These are phyloP conservation scores for Eucalyptus tenuipes DNA, from an alignment of 345 rosid species.

Conservation along the genomic window DNA sequence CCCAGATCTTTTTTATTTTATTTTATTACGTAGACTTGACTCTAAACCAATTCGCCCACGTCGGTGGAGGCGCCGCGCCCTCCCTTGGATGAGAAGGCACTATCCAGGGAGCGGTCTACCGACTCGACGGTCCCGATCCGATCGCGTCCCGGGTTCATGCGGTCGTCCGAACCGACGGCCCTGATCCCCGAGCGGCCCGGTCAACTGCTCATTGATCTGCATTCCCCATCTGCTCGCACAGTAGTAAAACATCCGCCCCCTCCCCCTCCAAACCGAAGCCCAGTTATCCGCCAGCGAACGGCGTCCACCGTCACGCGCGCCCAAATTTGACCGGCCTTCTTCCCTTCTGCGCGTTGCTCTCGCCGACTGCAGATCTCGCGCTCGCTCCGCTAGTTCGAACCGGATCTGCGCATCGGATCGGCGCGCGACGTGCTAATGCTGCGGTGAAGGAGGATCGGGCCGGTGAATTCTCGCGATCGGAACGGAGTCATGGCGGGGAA, in stretches of 20 bases:
- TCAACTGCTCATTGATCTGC: background rate
- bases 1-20: background rate
- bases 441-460: background rate
- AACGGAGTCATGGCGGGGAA: slow-evolving; percentile 29
- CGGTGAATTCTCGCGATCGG: background rate
- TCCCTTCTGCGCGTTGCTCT: background rate
- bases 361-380: background rate
- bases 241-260: background rate
- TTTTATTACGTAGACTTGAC: background rate
- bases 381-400: background rate
- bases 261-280: too few species aligned
- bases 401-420: background rate
- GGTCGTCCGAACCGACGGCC: background rate
- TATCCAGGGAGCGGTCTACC: background rate
- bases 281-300: background rate
- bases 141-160: background rate
- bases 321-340: background rate
- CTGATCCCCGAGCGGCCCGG: background rate
- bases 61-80: background rate
- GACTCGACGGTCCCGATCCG: background rate
- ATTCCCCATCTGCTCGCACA: background rate
- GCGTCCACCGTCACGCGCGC: background rate
- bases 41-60: background rate
- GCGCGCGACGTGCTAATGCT: background rate
- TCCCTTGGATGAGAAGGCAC: background rate